These are phyloP conservation scores for Cordyceps cicadae DNA, from an alignment of 2,329 filamentous ascomycete genomes.

Conservation along the genomic window DNA sequence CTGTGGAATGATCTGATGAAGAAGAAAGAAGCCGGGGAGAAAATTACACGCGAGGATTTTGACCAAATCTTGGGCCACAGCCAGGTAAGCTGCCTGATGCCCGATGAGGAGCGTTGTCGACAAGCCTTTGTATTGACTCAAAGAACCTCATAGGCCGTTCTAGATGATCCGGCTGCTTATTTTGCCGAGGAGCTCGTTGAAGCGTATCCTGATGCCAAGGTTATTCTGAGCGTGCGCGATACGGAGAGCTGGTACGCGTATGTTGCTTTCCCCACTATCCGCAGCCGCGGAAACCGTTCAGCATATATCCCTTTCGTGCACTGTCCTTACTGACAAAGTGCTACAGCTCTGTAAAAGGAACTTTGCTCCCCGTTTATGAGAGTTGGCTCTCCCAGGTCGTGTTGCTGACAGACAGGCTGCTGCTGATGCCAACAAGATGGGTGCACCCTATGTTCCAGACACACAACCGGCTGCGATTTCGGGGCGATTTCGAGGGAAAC, in stretches of 20 bases:
- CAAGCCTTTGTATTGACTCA: not conserved
- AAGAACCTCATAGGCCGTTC: not conserved
- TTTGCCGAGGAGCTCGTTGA: constrained; percentile 4
- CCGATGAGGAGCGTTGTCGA: not conserved
- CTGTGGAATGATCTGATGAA: constrained; percentile 6
- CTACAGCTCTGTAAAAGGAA: not conserved
- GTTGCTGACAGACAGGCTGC: not conserved
- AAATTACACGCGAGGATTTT: not conserved
- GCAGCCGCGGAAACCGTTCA: not conserved
- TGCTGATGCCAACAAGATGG: constrained; percentile 6
- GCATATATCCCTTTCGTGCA: too few relatives aligned
- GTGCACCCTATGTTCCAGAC: not conserved
- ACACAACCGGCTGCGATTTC: not conserved
- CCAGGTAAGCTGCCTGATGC: not conserved
- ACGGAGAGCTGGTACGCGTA: constrained; percentile 9
- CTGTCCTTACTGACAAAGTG: not conserved
- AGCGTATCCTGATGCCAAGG: constrained; percentile 7
- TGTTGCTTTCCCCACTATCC: not conserved
- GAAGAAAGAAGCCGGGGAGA: not conserved
- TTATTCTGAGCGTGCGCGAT: constrained; percentile 3
- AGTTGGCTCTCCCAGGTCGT: not conserved
- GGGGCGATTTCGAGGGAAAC: not conserved
- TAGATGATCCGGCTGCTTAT: constrained; percentile 6
- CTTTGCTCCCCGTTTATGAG: not conserved
- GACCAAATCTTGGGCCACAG: not conserved